Evolutionary conservation across 805 yeast species (phyloP).

Genomic region (Pichia pseudocactophila): DNA sequence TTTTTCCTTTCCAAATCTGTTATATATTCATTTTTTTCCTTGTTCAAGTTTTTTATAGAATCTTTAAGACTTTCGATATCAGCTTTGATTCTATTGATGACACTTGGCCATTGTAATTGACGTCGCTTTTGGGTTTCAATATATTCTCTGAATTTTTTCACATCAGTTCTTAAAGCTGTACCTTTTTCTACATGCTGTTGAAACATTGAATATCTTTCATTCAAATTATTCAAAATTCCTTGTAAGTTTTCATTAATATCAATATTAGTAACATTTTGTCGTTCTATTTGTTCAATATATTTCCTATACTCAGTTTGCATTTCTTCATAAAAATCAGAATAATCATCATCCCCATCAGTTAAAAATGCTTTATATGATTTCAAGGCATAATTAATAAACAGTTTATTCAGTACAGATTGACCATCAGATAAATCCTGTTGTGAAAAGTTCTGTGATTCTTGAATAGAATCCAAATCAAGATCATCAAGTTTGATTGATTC

Average conservation of each 20-base stretch:
- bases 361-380: slow-evolving; percentile 63
- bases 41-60: slow-evolving; percentile 30
- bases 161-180: slow-evolving; percentile 60
- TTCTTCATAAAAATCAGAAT: slow-evolving; percentile 42
- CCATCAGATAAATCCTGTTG: slow-evolving; percentile 15
- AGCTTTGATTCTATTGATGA: slow-evolving; percentile 44
- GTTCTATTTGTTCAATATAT: slow-evolving; percentile 40
- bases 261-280: slow-evolving; percentile 35
- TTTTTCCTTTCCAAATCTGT: slow-evolving; percentile 44
- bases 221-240: slow-evolving; percentile 32
- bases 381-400: slow-evolving; percentile 42
- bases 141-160: slow-evolving; percentile 61
- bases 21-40: slow-evolving; percentile 33
- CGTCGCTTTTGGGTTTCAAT: slow-evolving; percentile 58
- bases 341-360: slow-evolving; percentile 51
- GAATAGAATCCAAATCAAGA: slow-evolving; percentile 23
- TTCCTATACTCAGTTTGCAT: slow-evolving; percentile 47
- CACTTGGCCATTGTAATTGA: slow-evolving; percentile 53
- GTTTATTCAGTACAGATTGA: slow-evolving; percentile 21
- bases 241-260: slow-evolving; percentile 33
- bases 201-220: slow-evolving; percentile 37
- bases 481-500: slow-evolving; percentile 31
- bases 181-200: slow-evolving; percentile 48
- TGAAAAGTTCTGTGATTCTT: slow-evolving; percentile 10
- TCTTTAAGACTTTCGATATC: slow-evolving; percentile 43